Base-by-base conservation (phyloP, 306 rosid genomes). In the Aeschynomene evenia region DNA sequence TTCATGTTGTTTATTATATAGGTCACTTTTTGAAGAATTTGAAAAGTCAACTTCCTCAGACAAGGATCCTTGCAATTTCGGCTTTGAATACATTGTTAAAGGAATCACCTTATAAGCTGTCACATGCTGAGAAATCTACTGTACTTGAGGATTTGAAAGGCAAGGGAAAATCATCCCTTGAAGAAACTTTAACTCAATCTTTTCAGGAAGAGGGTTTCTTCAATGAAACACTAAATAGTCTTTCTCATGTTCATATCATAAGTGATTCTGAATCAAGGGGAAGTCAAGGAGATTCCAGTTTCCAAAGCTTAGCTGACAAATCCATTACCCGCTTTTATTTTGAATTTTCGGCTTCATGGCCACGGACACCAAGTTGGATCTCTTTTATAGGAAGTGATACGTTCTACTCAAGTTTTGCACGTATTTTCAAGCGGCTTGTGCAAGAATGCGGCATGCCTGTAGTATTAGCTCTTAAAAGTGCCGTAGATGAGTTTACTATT, bases 281-380 rank as follows among this genome's bases (percentile, higher is more conserved):
- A 64, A 68, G 75, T 80, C 96, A 82, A 1, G 96, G 96, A 79
- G 89, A 77, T 77, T 84, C 87, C 80, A 81, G 95, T 78, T 87
- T 94, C 71, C 99, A 94, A 84, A 94, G 95, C 86, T 83, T 88
- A 73, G 97, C 97, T 45, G 99, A 94, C 83, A 94, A 89, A 80
- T 89, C 99, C 28, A 90, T 94, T 68, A 94, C 99, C 67, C 95
- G 83, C 33, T 94, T 94, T 80, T 91, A 89, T 81, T 94, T 94
- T 68, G 99, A 94, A 74, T 94, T 94, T 73, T 85, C 97, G 4
- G 83, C 99, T 70, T 89, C 99, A 64, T 94, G 99, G 99, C 99
- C 99, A n/a, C 99, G 99, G 4, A 94, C 99, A 6, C 96, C 99
- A 21, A 89, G 91, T 82, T 92, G 98, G 99, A 91, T 89, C 20